phyloP scores from a whole-genome alignment of 345 rosid genomes.

The Mangifera indica region DNA sequence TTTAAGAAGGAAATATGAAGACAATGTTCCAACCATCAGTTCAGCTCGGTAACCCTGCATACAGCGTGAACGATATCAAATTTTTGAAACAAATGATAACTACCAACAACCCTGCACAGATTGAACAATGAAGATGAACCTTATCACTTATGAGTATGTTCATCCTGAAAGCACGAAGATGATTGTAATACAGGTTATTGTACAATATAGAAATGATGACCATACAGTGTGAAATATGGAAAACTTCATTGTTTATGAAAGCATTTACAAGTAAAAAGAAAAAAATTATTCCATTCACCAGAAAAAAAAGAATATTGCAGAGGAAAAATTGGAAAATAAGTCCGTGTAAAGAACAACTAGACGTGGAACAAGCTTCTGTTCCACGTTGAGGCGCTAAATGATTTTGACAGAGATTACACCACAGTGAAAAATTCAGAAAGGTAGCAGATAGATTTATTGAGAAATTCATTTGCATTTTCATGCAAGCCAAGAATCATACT shows the following conservation, averaged over 20 bases:
- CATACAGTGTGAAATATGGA: not conserved
- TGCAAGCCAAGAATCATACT: too few species aligned
- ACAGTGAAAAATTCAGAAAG: not conserved
- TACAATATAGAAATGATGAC: not conserved
- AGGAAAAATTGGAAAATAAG: conserved; percentile 1
- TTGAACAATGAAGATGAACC: not conserved
- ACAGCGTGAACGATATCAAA: conserved; percentile 26
- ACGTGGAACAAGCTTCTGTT: not conserved
- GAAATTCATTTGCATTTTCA: not conserved
- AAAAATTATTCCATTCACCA: not conserved
- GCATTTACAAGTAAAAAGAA: conserved; percentile 1
- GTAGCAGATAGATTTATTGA: not conserved
- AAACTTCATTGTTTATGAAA: not conserved
- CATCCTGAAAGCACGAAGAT: conserved; percentile 7
- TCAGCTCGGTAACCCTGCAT: conserved; percentile 51
- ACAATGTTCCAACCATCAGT: conserved; percentile 40
- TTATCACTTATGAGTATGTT: not conserved
- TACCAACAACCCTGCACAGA: conserved; percentile 8
- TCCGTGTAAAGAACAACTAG: not conserved
- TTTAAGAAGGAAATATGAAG: conserved; percentile 43
- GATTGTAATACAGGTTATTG: not conserved
- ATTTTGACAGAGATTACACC: not conserved
- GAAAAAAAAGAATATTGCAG: not conserved
- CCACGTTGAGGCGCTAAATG: not conserved
- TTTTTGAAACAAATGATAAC: conserved; percentile 5